phyloP scores from a whole-genome alignment of 2,329 filamentous ascomycete genomes.

The Tolypocladium cylindrosporum region DNA sequence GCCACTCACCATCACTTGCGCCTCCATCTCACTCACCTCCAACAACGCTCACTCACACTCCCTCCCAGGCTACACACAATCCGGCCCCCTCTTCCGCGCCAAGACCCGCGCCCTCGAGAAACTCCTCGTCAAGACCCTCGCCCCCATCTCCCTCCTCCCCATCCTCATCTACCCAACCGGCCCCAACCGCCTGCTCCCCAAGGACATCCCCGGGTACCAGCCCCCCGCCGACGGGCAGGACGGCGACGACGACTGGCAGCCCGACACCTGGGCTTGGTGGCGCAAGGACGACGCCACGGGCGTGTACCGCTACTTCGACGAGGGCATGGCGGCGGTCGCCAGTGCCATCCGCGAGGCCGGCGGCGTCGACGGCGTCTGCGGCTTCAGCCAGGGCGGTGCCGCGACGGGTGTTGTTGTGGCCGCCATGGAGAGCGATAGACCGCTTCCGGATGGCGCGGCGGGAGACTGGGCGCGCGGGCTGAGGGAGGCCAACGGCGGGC shows the following conservation, averaged over 20 bases:
- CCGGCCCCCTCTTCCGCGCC: slow-evolving; percentile 70
- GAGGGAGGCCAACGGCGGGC: slow-evolving; percentile 36
- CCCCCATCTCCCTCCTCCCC: slow-evolving; percentile 42
- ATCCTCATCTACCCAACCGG: slow-evolving; percentile 59
- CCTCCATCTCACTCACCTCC: background rate
- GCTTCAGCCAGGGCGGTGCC: slow-evolving; percentile 74
- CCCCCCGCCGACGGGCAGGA: slow-evolving; percentile 23
- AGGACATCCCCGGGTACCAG: slow-evolving; percentile 61
- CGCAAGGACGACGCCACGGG: slow-evolving; percentile 55
- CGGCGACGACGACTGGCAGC: slow-evolving; percentile 36
- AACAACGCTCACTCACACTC: background rate
- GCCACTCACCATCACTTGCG: background rate
- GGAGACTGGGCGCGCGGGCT: slow-evolving; percentile 33
- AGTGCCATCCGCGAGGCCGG: slow-evolving; percentile 50
- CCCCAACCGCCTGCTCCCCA: slow-evolving; percentile 50
- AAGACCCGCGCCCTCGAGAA: slow-evolving; percentile 87
- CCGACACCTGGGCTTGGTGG: slow-evolving; percentile 76
- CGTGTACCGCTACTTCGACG: slow-evolving; percentile 59
- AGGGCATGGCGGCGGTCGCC: slow-evolving; percentile 56
- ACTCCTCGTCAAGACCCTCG: slow-evolving; percentile 62
- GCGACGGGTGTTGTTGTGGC: slow-evolving; percentile 63
- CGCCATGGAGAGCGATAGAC: slow-evolving; percentile 48
- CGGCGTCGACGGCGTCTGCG: slow-evolving; percentile 67
- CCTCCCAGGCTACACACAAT: slow-evolving; percentile 73
- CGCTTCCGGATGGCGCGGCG: slow-evolving; percentile 15